phyloP scores from a whole-genome alignment of 805 yeast species.

The Metahyphopichia silvanorum region DNA sequence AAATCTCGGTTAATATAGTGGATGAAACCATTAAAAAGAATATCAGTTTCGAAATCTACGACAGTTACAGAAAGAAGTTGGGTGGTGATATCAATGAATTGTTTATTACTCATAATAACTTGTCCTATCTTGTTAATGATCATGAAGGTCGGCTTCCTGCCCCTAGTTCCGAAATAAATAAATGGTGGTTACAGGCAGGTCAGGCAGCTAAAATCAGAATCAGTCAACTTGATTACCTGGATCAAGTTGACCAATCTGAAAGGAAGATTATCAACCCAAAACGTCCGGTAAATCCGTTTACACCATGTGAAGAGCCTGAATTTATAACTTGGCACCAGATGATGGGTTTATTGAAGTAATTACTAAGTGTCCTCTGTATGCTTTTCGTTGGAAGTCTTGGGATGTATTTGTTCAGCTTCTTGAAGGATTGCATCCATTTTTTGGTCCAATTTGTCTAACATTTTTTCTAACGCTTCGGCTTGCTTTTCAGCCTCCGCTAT shows the following conservation, averaged over 20 bases:
- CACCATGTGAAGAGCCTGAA: slow-evolving; percentile 48
- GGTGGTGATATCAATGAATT: slow-evolving; percentile 40
- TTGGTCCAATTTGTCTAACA: slow-evolving; percentile 63
- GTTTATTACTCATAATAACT: slow-evolving; percentile 21
- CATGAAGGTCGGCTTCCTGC: slow-evolving; percentile 60
- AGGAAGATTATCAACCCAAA: slow-evolving; percentile 61
- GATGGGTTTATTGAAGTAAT: neutral
- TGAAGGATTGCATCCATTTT: slow-evolving; percentile 56
- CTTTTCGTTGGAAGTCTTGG: slow-evolving; percentile 1
- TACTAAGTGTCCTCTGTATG: neutral
- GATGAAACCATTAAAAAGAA: slow-evolving; percentile 57
- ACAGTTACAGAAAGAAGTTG: slow-evolving; percentile 45
- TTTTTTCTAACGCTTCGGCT: slow-evolving; percentile 60
- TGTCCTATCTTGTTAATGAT: slow-evolving; percentile 22
- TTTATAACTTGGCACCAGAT: slow-evolving; percentile 34
- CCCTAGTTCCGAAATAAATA: slow-evolving; percentile 75
- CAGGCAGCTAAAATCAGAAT: slow-evolving; percentile 66
- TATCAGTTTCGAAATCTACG: slow-evolving; percentile 58
- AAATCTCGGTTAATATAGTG: slow-evolving; percentile 59
- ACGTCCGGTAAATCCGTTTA: slow-evolving; percentile 72
- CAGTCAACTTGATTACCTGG: slow-evolving; percentile 35
- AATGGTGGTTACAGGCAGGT: slow-evolving; percentile 93
- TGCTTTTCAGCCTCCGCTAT: slow-evolving; percentile 63
- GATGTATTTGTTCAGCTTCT: slow-evolving; percentile 41
- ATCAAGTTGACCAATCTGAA: slow-evolving; percentile 8